Conservation (phyloP, 306 rosid species). For the Gastrolobium bilobum region DNA sequence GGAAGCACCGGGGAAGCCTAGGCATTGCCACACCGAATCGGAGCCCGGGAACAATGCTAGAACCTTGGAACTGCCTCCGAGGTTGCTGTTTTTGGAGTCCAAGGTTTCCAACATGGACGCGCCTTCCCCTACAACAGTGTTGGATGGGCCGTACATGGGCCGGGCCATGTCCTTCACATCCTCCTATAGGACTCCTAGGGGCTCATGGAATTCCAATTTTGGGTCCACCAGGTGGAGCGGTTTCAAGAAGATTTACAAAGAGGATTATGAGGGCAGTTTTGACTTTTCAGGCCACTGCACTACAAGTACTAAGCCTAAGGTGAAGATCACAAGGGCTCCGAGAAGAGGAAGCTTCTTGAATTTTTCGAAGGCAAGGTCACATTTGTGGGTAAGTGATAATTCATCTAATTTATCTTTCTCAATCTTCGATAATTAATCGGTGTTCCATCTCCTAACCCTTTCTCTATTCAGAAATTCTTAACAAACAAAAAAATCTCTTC, state of each 20-base stretch:
- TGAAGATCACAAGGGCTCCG: constrained; percentile 55
- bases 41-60: constrained; percentile 46
- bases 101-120: constrained; percentile 51
- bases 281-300: constrained; percentile 52
- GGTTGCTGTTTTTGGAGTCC: constrained; percentile 61
- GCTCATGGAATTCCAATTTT: constrained; percentile 53
- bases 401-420: neutral
- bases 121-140: constrained; percentile 76
- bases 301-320: constrained; percentile 36
- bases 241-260: constrained; percentile 63
- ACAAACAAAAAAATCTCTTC: neutral
- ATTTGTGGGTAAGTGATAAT: constrained; percentile 65
- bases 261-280: constrained; percentile 52
- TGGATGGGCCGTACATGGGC: constrained; percentile 78
- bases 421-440: neutral
- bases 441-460: no score
- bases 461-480: neutral
- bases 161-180: constrained; percentile 69
- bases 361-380: constrained; percentile 58
- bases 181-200: constrained; percentile 59
- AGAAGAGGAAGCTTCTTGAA: constrained; percentile 53
- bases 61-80: constrained; percentile 87
- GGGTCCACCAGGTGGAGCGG: constrained; percentile 77
- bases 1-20: constrained; percentile 94
- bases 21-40: constrained; percentile 48